Base-by-base conservation (phyloP, 176 grass and related monocot genomes). In the Paspalum notatum region DNA sequence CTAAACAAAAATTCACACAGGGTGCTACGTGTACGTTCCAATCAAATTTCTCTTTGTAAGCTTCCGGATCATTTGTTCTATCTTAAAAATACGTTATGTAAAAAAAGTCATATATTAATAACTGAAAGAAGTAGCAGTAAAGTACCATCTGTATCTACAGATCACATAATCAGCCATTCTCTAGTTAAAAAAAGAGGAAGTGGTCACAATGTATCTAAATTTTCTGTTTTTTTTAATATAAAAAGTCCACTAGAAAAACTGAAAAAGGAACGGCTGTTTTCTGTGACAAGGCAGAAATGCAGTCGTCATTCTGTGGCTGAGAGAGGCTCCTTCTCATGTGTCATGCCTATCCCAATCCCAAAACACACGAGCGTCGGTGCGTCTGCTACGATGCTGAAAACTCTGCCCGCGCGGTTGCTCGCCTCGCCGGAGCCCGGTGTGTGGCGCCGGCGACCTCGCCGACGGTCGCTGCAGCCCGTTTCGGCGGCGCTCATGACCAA, bases 401-500 rank as follows among this genome's bases (percentile, higher is more conserved):
- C 82, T 80, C 82, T 71, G 45, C 87, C 87, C 32, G 27, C 65
- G 14, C 77, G 39, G 57, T 50, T 65, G 64, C 71, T 89, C 47
- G 27, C 77, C 82, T 85, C 77, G n/a, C 71, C 77, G 39, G 71
- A 75, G 47, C 71, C 25, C 26, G 25, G 77, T 1, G 47, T 56
- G 44, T 64, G 77, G 64, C 65, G 56, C 82, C 77, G 71, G 80
- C 63, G 76, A 45, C 41, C 20, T 8, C 22, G 48, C 48, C 68
- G 43, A 48, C 43, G 72, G 43, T 75, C 38, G 52, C 55, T 62
- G 12, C 65, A 5, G 76, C 72, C 62, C 20, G 22, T 73, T 78
- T 82, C 64, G 46, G 79, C 80, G 18, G 81, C 74, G 26, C 76
- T 98, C 80, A 92, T 98, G 56, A 94, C 91, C 76, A 89, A 98